Base-by-base conservation (phyloP, 2,329 filamentous ascomycete species). In the Aspergillus vadensis region DNA sequence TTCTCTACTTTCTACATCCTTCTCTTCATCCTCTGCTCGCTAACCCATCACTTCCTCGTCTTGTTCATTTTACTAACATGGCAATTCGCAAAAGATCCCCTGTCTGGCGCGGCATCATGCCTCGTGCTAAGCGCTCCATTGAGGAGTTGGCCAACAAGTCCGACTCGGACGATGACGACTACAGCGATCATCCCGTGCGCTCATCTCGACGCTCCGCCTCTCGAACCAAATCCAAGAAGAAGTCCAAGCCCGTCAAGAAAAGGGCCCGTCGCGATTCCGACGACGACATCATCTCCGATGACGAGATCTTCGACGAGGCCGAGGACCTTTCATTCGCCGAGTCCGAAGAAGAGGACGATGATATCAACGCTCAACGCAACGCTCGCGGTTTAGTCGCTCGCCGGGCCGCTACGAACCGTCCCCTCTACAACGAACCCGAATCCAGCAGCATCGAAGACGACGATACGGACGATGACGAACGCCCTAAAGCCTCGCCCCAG, bases 301-400 rank as follows among this genome's bases (percentile, higher is more conserved):
- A 70, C 17, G 66, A 69, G 23, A 15, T 72, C 9, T 30, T 77
- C 67, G 68, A 71, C 17, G 79, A 77, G 3, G 76, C 75, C 53
- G 79, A 77, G 9, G 79, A 80, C 15, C 63, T 79, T 8, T 74
- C 76, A 6, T 76, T 76, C 38, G 76, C 81, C 43, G 81, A 82
- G 32, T 79, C 75, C 3, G 81, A 83, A 10, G 70, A 71, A 5
- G 81, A 83, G 17, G 69, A 77, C 51, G 76, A 79, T 2, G 76
- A 78, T 32, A 62, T 67, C 7, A 72, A 72, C 57, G 74, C 81
- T 1, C 82, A 85, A 67, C 78, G 81, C 60, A 87, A 86, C 67
- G 82, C 83, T 17, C 83, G 84, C 53, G 86, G 86, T 38, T 78
- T 84, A 51, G 80, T 82, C 48, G 81, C 83, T 65, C 82, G 86